Conservation (phyloP, 768 basidiomycete species). For the Solioccasus polychromus region DNA sequence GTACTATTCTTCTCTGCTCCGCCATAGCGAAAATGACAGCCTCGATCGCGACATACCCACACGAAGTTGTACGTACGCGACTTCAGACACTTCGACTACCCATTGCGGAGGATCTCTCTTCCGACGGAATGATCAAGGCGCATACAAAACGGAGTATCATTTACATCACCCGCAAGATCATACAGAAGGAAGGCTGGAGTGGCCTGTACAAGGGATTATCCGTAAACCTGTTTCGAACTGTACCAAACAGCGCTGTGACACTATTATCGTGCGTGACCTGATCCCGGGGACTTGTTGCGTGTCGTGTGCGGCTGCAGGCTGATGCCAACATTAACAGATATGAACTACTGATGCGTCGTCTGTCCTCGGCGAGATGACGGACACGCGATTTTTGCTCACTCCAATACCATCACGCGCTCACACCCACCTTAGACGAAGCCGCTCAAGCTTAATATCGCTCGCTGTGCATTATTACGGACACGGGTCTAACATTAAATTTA, state of each 20-base stretch:
- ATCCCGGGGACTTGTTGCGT: background rate
- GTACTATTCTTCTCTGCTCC: slow-evolving; percentile 82
- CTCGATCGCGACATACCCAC: slow-evolving; percentile 93
- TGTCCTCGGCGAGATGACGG: slow-evolving; percentile 19
- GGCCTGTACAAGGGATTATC: slow-evolving; percentile 91
- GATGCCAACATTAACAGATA: slow-evolving; percentile 20
- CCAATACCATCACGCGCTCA: slow-evolving; percentile 13
- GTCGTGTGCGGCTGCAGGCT: background rate
- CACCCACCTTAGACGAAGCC: slow-evolving; percentile 16
- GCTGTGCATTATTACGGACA: slow-evolving; percentile 12
- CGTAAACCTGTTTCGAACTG: slow-evolving; percentile 92
- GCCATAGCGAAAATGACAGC: slow-evolving; percentile 96
- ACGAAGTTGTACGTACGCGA: slow-evolving; percentile 98
- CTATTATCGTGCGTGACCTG: slow-evolving; percentile 52
- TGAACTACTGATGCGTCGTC: slow-evolving; percentile 33
- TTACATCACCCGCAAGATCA: slow-evolving; percentile 68
- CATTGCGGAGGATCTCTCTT: slow-evolving; percentile 54
- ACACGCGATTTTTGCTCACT: background rate
- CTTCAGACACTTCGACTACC: slow-evolving; percentile 82
- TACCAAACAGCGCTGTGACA: slow-evolving; percentile 94
- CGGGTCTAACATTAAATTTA: slow-evolving; percentile 11
- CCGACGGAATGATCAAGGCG: slow-evolving; percentile 57
- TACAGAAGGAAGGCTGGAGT: slow-evolving; percentile 81
- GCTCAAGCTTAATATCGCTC: slow-evolving; percentile 3
- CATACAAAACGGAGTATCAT: slow-evolving; percentile 64